Evolutionary conservation across 2,329 filamentous ascomycete species (phyloP), one percentile per base, ranked within the genome.

Genomic region (Pseudovirgaria hyperparasitica): DNA sequence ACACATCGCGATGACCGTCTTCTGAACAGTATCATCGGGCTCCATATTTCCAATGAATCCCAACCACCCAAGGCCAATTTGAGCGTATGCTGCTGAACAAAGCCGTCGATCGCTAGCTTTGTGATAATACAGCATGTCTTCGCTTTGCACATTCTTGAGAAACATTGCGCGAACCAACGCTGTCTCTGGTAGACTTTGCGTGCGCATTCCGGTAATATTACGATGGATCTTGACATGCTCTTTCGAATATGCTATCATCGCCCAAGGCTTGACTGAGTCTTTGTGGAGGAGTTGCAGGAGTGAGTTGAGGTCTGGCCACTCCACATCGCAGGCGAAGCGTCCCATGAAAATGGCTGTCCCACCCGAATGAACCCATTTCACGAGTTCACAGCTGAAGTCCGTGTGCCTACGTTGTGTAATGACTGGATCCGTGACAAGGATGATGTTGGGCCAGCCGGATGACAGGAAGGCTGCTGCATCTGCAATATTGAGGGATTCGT

Each of bases 1-100:
- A 20, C 41, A 45, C 45, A 48, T 48, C 6, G 41, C 38, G 15
- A 48, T 19, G 8, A 46, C 39, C 14, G 44, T 16, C 11, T 34
- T 24, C 25, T 46, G 40, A 2, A 37, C 29, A 25, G 40, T 40
- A 19, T 44, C 42, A 7, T 32, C 36, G 19, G 35, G 40, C 15
- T 40, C 39, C 9, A 36, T 26, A 18, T 46, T 42, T n/a, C 43
- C 43, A 34, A 47, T 34, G 27, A 40, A 46, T 2, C 45, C 43
- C 9, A 45, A 20, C 27, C 38, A 43, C 4, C 43, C 43, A 6
- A 39, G 26, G 9, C 38, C 43, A 12, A 45, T 35, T 19, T 37
- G 34, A 19, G 26, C 34, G 21, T 35, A 42, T 4, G 45, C 39
- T 9, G 41, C 39, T n/a, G 26, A 41, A 45, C 6, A 33, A 32